Evolutionary conservation across 352 stramenopile species (phyloP).

Genomic region (Thraustochytrium striatum): DNA sequence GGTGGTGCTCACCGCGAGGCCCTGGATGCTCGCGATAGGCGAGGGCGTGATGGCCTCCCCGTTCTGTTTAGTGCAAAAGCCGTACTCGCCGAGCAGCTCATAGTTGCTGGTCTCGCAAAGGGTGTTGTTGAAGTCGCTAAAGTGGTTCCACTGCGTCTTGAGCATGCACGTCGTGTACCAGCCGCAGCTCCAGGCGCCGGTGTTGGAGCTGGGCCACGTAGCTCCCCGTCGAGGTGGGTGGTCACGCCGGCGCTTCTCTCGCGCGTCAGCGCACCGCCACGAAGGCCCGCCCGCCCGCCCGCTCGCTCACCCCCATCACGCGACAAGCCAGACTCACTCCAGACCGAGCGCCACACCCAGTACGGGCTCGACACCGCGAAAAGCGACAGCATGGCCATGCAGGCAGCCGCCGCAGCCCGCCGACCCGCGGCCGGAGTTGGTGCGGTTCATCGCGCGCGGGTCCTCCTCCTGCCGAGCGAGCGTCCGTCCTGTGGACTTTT

Average conservation of each 20-base stretch:
- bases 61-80: conserved; percentile 15
- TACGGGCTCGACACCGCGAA: conserved; percentile 22
- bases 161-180: conserved; percentile 27
- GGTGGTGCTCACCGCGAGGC: not conserved
- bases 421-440: no score
- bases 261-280: no score
- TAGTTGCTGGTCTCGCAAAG: not conserved
- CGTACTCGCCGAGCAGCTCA: conserved; percentile 1
- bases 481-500: no score
- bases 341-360: conserved; percentile 21
- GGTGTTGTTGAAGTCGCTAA: conserved; percentile 37
- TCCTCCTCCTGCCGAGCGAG: no score
- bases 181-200: not conserved
- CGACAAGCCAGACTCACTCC: not conserved
- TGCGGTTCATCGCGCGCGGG: no score
- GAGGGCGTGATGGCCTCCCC: not conserved
- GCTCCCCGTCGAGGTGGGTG: conserved; percentile 2
- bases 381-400: conserved; percentile 9
- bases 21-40: not conserved
- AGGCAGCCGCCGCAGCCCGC: no score
- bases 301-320: no score
- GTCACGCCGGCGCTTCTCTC: not conserved
- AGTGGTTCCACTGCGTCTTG: conserved; percentile 25
- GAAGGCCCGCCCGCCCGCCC: no score
- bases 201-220: not conserved